A percentile compares a stretch with the other conserved stretches of the same genome.
Evolutionary conservation across 2,329 filamentous ascomycete genomes (phyloP).

Genomic region (Alternaria triticina): DNA sequence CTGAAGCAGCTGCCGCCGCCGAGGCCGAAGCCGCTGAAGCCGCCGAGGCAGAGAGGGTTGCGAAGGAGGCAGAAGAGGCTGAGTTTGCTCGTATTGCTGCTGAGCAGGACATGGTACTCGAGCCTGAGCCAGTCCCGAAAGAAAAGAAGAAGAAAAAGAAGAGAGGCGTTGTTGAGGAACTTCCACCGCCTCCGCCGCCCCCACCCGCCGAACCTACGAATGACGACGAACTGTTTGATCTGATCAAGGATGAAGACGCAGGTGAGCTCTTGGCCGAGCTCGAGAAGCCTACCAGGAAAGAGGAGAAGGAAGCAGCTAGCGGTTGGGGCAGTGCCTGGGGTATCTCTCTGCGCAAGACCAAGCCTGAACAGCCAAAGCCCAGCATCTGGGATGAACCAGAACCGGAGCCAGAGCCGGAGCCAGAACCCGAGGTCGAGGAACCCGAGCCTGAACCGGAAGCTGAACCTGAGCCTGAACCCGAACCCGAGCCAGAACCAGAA

Average conservation of each 20-base stretch:
- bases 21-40: constrained; percentile 37
- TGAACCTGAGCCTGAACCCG: constrained; percentile 26
- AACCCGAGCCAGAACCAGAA: constrained; percentile 34
- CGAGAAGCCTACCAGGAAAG: constrained; percentile 41
- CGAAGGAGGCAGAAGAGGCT: constrained; percentile 32
- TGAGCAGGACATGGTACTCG: constrained; percentile 33
- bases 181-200: constrained; percentile 21
- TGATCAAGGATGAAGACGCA: constrained; percentile 43
- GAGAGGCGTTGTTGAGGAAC: constrained; percentile 24
- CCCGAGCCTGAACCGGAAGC: constrained; percentile 11
- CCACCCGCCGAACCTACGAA: constrained; percentile 18
- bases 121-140: constrained; percentile 26
- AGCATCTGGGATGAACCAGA: constrained; percentile 11
- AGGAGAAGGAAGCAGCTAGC: constrained; percentile 31
- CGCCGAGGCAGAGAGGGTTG: constrained; percentile 21
- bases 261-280: constrained; percentile 45
- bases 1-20: constrained; percentile 20
- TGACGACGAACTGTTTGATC: constrained; percentile 43
- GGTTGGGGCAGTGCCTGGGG: constrained; percentile 54
- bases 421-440: constrained; percentile 8
- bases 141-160: constrained; percentile 50
- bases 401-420: constrained; percentile 16
- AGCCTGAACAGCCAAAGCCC: constrained; percentile 48
- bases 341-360: constrained; percentile 53
- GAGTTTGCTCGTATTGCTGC: constrained; percentile 46